Evolutionary conservation across 768 basidiomycete genomes (phyloP), one percentile per base, ranked within the genome.

Genomic region (Psilocybe azurescens): DNA sequence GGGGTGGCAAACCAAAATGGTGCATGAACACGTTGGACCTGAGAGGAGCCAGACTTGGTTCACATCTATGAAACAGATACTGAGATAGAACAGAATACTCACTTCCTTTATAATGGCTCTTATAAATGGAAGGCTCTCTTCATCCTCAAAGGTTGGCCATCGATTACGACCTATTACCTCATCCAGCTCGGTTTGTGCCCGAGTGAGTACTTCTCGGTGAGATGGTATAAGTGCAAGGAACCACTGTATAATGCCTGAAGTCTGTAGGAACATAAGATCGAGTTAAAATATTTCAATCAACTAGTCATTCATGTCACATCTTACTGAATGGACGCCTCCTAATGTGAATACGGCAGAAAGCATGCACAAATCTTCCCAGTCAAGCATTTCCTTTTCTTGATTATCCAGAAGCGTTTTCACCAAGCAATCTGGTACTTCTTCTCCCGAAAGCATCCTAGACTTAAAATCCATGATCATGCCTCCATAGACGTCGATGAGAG

Each of bases 241-340:
- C 74, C 74, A 75, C 63, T 77, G 72, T 48, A 77, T 74, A 54
- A 77, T 72, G 3, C 67, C 69, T 47, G 75, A 67, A 2, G 75
- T 75, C 75, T 76, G 2, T 14, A 11, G n/a, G 14, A 44, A 44
- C 6, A 44, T 13, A 30, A 14, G 13, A 46, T 29, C 28, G 29
- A 9, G 29, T 30, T 13, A 30, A 28, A 11, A 13, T 9, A 48
- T 48, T 48, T 7, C 5, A 16, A 30, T 36, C 7, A 11, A 36
- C 33, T 7, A 36, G 11, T 36, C 6, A 7, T 36, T 36, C 11
- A 36, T 36, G 33, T 7, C 11, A 36, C 33, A 7, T 11, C 76
- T 47, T 46, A 79, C 79, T 24, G 80, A 75, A 53, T 82, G 73
- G 24, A 81, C 77, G 39, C 81, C 81, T 5, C 78, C 81, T n/a